Conservation (phyloP, 257 asterid species). For the Solanum stenotomum region DNA sequence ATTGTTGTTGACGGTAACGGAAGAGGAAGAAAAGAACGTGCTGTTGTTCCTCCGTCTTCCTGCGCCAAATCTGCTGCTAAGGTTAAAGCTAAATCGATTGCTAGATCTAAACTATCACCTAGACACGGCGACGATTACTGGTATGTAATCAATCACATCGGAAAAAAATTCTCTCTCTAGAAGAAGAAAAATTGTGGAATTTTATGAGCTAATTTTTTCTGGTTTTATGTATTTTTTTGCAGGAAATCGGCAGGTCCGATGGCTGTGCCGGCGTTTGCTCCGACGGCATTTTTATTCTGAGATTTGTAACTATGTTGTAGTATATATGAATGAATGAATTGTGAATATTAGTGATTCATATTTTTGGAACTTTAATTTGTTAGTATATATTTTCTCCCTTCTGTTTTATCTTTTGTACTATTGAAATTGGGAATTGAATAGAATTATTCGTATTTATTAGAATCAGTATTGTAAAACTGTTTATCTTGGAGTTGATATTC, state of each 20-base stretch:
- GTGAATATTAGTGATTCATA: neutral
- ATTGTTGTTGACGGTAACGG: neutral
- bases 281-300: slow-evolving; percentile 33
- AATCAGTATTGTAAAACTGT: neutral
- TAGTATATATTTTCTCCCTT: neutral
- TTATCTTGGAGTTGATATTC: neutral
- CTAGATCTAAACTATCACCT: slow-evolving; percentile 5
- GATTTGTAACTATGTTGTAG: neutral
- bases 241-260: slow-evolving; percentile 20
- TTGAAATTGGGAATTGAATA: neutral
- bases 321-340: neutral
- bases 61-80: neutral
- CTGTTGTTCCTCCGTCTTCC: neutral
- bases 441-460: neutral
- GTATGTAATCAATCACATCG: neutral
- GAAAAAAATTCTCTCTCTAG: neutral
- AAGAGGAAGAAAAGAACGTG: neutral
- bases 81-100: slow-evolving; percentile 10
- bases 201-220: neutral
- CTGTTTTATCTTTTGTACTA: neutral
- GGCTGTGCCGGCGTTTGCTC: slow-evolving; percentile 35
- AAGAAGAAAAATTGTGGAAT: neutral
- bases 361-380: neutral
- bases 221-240: neutral
- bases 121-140: slow-evolving; percentile 11